phyloP scores from a whole-genome alignment of 495 filamentous ascomycete genomes.

The Terfezia claveryi region DNA sequence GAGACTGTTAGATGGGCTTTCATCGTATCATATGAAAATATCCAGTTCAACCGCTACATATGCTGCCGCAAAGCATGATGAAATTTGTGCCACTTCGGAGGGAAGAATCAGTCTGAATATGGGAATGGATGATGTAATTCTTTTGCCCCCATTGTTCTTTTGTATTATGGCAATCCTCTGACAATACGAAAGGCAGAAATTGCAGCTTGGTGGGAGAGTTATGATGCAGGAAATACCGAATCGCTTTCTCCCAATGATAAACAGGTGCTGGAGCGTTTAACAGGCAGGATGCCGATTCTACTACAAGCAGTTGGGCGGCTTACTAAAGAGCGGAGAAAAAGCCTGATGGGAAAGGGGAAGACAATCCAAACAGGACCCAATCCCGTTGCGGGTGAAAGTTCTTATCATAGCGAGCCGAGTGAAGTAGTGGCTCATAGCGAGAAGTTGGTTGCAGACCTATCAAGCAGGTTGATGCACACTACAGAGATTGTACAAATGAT shows the following conservation, averaged over 20 bases:
- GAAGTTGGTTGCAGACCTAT: background rate
- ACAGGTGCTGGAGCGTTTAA: background rate
- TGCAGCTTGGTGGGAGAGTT: background rate
- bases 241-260: background rate
- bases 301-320: background rate
- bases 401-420: no score
- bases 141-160: background rate
- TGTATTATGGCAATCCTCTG: background rate
- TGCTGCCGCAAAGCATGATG: background rate
- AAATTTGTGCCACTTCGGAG: background rate
- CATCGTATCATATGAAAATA: background rate
- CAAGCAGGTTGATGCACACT: background rate
- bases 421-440: no score
- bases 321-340: background rate
- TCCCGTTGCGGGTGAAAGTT: no score
- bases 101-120: background rate
- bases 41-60: background rate
- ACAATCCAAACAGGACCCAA: no score
- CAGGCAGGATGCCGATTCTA: background rate
- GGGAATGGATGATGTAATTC: background rate
- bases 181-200: background rate
- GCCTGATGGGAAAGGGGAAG: no score
- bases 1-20: background rate
- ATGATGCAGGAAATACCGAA: background rate
- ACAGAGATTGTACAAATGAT: background rate